Evolutionary conservation across 805 yeast species (phyloP).

Genomic region (Yarrowia sp.): DNA sequence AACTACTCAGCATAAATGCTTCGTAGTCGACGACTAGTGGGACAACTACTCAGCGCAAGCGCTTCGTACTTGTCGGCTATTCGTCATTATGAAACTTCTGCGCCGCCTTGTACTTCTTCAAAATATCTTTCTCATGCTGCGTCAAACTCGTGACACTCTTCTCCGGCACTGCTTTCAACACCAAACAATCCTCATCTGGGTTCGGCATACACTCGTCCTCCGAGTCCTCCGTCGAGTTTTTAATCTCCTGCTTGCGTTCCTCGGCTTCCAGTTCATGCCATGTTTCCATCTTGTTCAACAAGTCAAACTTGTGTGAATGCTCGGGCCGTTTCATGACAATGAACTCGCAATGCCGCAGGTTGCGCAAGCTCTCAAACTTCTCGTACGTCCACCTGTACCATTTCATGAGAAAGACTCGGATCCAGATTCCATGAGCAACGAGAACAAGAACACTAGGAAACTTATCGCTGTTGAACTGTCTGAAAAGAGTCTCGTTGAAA

Average conservation of each 20-base stretch:
- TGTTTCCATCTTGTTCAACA: conserved; percentile 61
- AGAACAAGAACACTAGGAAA: conserved; percentile 80
- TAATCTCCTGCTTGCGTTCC: conserved; percentile 20
- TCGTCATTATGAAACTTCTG: not conserved
- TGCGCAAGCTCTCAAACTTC: conserved; percentile 76
- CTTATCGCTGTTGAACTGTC: conserved; percentile 66
- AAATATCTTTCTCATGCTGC: conserved; percentile 23
- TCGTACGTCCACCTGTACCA: conserved; percentile 95
- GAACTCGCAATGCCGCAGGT: conserved; percentile 82
- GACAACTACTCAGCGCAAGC: too few relatives aligned
- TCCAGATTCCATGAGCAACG: conserved; percentile 94
- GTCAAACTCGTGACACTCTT: conserved; percentile 21
- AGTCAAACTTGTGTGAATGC: conserved; percentile 46
- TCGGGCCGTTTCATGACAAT: conserved; percentile 67
- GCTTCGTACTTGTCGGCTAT: too few relatives aligned
- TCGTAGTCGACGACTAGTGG: not conserved
- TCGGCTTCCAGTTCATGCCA: conserved; percentile 58
- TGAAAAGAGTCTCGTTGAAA: conserved; percentile 79
- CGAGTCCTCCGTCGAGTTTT: conserved; percentile 17
- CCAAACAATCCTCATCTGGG: conserved; percentile 7
- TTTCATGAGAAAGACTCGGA: conserved; percentile 86
- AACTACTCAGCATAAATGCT: too few relatives aligned
- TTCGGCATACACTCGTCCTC: conserved; percentile 26
- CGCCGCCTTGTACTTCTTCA: conserved; percentile 20
- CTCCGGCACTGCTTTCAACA: conserved; percentile 3